phyloP scores from a whole-genome alignment of 768 basidiomycete species.

The Psilocybe subaeruginosa region DNA sequence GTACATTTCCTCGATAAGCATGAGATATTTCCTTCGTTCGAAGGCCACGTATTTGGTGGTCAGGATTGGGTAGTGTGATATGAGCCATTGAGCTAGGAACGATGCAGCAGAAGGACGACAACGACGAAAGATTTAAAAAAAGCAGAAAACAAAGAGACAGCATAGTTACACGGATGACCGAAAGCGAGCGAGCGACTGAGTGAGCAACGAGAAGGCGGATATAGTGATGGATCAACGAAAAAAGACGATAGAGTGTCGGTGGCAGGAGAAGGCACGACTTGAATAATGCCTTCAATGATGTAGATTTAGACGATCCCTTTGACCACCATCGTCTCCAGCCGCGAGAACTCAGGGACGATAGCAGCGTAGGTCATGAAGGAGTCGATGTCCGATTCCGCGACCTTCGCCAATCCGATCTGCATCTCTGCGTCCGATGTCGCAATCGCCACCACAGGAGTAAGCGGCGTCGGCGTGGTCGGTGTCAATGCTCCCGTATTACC shows the following conservation, averaged over 20 bases:
- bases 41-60: not conserved
- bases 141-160: not conserved
- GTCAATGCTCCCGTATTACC: conserved; percentile 30
- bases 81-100: not conserved
- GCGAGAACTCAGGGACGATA: conserved; percentile 82
- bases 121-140: not conserved
- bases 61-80: not conserved
- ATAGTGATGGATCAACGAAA: not conserved
- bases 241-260: not conserved
- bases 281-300: not conserved
- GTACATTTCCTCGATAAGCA: not conserved
- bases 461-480: conserved; percentile 55
- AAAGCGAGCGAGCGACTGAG: not conserved
- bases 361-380: conserved; percentile 86
- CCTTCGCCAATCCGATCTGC: conserved; percentile 78
- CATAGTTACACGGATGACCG: not conserved
- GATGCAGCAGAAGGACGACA: not conserved
- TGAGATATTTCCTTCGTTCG: not conserved
- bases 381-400: conserved; percentile 83
- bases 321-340: conserved; percentile 78
- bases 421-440: conserved; percentile 73
- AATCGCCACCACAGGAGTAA: conserved; percentile 73
- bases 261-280: not conserved
- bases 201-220: not conserved
- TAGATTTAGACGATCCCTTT: conserved; percentile 51